Evolutionary conservation across 768 basidiomycete species (phyloP), one percentile per base, ranked within the genome.

Genomic region (Mycena haematopus): DNA sequence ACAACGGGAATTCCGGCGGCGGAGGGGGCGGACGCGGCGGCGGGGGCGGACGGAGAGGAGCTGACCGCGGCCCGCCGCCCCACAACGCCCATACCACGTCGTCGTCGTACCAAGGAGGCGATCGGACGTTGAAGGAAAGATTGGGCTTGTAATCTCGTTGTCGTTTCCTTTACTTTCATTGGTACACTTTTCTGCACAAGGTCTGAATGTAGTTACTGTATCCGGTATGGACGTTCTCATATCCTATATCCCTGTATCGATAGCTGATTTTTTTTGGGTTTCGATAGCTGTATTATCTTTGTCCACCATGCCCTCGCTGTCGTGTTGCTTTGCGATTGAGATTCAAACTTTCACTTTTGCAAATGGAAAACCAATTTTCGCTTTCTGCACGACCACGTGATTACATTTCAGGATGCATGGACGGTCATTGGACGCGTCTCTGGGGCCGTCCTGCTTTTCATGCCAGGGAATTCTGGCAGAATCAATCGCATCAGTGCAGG

Each of bases 91-190:
- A 36, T 36, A 36, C 44, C 21, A 14, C 19, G 6, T 42, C 40
- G 17, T 45, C 44, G 44, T 45, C 44, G 44, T 62, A 73, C 61
- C 76, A 76, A 65, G 75, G 78, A 65, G 79, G 79, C 47, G 88
- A 90, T 80, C 91, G 91, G 84, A 91, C 92, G 80, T 86, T 93
- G 80, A 89, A 88, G 74, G 90, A 93, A 76, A 80, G 92, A 71
- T 84, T 93, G 88, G 92, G 92, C 74, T 81, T 92, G 45, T 91
- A 76, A 83, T 69, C 49, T 35, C 27, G 42, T 17, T n/a, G 22
- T 45, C 21, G 3, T 45, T 22, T 45, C 33, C 46, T 25, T 59
- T 51, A 25, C 19, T 49, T 58, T 58, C 19, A 46, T 56, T 62
- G 55, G 61, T 55, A 29, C 61, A 36, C 54, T 56, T 36, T 61